Evolutionary conservation across 768 basidiomycete genomes (phyloP).

Genomic region (Lactarius hengduanensis): DNA sequence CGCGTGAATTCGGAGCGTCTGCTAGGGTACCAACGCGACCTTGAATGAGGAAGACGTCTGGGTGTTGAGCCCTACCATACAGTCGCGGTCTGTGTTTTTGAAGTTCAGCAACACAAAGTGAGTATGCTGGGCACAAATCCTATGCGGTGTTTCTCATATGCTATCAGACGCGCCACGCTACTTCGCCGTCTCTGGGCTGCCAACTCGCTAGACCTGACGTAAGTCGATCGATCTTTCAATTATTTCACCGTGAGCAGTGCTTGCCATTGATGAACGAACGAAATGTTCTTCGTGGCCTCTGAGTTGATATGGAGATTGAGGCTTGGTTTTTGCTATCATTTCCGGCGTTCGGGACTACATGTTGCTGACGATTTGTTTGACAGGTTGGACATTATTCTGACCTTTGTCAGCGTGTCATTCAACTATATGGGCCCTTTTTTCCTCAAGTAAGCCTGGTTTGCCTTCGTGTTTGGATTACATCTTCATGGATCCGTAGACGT

Average conservation of each 20-base stretch:
- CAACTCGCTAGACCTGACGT: slow-evolving; percentile 47
- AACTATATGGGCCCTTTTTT: slow-evolving; percentile 85
- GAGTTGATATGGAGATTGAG: background rate
- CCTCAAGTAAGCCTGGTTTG: slow-evolving; percentile 47
- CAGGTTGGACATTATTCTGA: slow-evolving; percentile 61
- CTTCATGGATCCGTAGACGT: slow-evolving; percentile 32
- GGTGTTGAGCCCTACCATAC: slow-evolving; percentile 64
- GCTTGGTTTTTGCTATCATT: background rate
- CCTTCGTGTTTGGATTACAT: background rate
- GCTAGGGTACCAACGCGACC: slow-evolving; percentile 46
- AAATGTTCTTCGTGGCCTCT: background rate
- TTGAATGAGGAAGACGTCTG: slow-evolving; percentile 73
- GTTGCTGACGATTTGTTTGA: slow-evolving; percentile 2
- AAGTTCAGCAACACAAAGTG: slow-evolving; percentile 41
- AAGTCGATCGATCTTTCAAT: background rate
- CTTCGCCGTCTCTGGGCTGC: slow-evolving; percentile 45
- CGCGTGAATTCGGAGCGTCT: background rate
- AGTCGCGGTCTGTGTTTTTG: slow-evolving; percentile 61
- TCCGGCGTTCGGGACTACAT: background rate
- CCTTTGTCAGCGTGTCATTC: slow-evolving; percentile 66
- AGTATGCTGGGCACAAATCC: background rate
- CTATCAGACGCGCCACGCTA: slow-evolving; percentile 37
- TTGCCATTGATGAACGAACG: background rate
- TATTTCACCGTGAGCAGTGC: background rate
- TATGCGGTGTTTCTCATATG: background rate